phyloP scores from a whole-genome alignment of 2,329 filamentous ascomycete genomes.

The Cladosporium sphaerospermum region DNA sequence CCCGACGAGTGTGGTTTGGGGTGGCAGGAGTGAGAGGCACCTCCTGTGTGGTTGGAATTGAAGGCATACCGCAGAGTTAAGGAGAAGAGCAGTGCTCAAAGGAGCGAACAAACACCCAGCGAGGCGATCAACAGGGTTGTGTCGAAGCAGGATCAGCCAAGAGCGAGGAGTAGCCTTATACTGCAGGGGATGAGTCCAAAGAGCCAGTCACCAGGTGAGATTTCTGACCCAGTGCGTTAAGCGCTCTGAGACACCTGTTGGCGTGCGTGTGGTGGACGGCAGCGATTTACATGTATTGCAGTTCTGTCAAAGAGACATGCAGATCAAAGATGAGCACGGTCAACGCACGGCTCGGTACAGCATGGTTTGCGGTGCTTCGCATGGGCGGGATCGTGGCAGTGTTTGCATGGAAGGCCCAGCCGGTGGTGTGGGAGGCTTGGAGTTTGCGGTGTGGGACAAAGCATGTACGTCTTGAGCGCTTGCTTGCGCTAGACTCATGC shows the following conservation, averaged over 20 bases:
- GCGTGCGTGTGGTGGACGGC: constrained; percentile 16
- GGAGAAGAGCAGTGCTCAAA: background rate
- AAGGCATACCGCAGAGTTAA: constrained; percentile 17
- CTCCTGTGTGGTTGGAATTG: constrained; percentile 12
- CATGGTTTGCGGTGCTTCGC: constrained; percentile 1
- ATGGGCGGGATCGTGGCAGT: constrained; percentile 10
- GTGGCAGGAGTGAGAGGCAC: constrained; percentile 16
- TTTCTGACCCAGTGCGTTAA: constrained; percentile 4
- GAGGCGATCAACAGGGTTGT: constrained; percentile 13
- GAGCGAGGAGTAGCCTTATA: constrained; percentile 22
- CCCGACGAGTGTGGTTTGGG: constrained; percentile 13
- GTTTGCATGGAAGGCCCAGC: constrained; percentile 18
- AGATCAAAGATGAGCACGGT: constrained; percentile 5
- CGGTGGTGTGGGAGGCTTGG: constrained; percentile 10
- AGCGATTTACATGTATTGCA: constrained; percentile 18
- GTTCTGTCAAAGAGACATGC: constrained; percentile 16
- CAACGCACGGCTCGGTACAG: background rate
- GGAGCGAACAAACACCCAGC: background rate
- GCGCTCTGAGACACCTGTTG: constrained; percentile 12
- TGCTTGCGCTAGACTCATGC: constrained; percentile 10
- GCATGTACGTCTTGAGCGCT: constrained; percentile 17
- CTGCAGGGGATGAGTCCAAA: constrained; percentile 16
- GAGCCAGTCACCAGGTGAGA: constrained; percentile 7
- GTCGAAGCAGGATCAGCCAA: constrained; percentile 12
- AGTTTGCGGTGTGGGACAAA: constrained; percentile 28